Base-by-base conservation (phyloP, 805 yeast genomes). In the Saturnispora quitensis region DNA sequence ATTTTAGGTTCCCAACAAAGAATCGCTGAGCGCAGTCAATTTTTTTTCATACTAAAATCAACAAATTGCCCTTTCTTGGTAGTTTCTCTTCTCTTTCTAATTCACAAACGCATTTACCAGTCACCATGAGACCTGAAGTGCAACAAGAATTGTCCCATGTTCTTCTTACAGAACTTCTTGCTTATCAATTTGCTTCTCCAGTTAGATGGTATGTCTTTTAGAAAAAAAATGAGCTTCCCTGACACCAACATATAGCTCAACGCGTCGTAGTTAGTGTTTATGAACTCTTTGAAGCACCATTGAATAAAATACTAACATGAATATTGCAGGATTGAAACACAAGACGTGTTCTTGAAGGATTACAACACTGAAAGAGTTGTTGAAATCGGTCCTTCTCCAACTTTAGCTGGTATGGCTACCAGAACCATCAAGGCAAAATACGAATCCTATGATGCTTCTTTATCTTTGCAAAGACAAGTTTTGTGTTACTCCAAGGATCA, bases 371-470 rank as follows among this genome's bases (percentile, higher is more conserved):
- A 95, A 74, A 81, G 99, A 66, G 91, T 93, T 56, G 97, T 93
- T 59, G 99, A 93, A 72, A 88, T 93, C 58, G 99, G 99, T 51
- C 99, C 99, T 55, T 89, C 98, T 47, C 98, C 99, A 55, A 93
- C 99, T 43, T 78, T 93, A 68, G 93, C 97, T 40, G 98, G 98
- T 60, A 93, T 93, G 99, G 98, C 99, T 58, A 81, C 87, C 61
- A 84, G 98, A 75, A 93, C 99, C 56, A 81, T 93, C 64, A 83
- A 82, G 75, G 87, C 95, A 68, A 93, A 89, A 71, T 95, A 90
- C 71, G 98, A 93, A 73, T 86, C 97, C 42, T 93, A 89, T 68
- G 99, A 93, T 68, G 98, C 98, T 53, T 99, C 99, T 42, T 75
- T 91, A 63, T 86, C 95, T 54, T 81, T 86, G 62, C 88, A 85